phyloP scores from a whole-genome alignment of 805 yeast genomes.

The Pichia exigua region DNA sequence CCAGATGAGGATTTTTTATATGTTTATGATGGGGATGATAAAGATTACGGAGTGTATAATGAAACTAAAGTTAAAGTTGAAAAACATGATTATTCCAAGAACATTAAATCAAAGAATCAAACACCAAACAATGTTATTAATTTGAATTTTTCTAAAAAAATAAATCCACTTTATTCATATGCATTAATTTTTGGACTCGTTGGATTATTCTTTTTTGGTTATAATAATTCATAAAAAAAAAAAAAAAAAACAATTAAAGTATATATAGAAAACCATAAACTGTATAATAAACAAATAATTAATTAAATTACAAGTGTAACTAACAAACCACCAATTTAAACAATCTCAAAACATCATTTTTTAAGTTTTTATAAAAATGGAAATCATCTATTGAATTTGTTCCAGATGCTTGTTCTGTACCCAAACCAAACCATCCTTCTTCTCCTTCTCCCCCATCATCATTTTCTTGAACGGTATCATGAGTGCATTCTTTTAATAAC shows the following conservation, averaged over 20 bases:
- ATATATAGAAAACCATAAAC: not conserved
- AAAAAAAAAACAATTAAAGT: no score
- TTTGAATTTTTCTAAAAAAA: not conserved
- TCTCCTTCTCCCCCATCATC: conserved; percentile 15
- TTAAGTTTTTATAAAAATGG: conserved; percentile 20
- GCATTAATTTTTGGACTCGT: not conserved
- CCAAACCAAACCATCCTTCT: conserved; percentile 19
- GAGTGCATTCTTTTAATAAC: conserved; percentile 2
- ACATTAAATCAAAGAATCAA: not conserved
- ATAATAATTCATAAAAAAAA: not conserved
- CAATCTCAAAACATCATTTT: conserved; percentile 17
- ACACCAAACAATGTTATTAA: conserved; percentile 1
- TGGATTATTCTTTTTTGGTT: not conserved
- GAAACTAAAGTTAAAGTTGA: not conserved
- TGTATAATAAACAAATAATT: not conserved
- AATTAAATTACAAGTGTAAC: not conserved
- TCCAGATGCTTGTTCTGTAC: conserved; percentile 13
- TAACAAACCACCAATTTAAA: conserved; percentile 10
- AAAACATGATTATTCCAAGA: not conserved
- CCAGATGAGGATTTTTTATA: conserved; percentile 7
- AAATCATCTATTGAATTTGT: conserved; percentile 18
- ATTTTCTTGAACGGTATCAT: not conserved
- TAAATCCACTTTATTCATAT: not conserved
- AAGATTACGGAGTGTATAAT: conserved; percentile 31
- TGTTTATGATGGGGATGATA: conserved; percentile 30